Conservation (phyloP, 495 filamentous ascomycete genomes). For the Rhypophila decipiens region DNA sequence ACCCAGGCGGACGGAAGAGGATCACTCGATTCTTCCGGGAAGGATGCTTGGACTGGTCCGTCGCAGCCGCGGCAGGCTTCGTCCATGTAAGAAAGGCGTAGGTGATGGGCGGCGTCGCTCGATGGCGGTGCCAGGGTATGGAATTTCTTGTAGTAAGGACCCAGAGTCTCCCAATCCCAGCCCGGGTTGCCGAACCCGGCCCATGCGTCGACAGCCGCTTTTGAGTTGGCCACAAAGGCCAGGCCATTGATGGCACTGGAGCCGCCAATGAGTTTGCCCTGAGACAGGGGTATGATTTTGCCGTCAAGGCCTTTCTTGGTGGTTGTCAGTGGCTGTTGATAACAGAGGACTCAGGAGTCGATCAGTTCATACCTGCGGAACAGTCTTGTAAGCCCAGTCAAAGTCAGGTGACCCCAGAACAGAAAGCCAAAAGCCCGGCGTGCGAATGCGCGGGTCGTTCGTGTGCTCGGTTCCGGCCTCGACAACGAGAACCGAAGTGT, state of each 20-base stretch:
- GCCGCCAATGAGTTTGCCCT: conserved; percentile 29
- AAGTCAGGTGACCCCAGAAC: conserved; percentile 8
- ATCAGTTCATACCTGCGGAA: conserved; percentile 12
- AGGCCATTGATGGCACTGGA: conserved; percentile 14
- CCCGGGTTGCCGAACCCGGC: conserved; percentile 30
- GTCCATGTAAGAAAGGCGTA: no score
- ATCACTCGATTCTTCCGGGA: conserved; percentile 7
- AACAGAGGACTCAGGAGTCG: no score
- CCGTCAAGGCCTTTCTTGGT: conserved; percentile 38
- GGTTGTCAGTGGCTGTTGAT: no score
- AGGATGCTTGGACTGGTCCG: conserved; percentile 13
- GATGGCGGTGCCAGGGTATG: conserved; percentile 8
- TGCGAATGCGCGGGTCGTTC: conserved; percentile 5
- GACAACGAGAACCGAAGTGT: conserved; percentile 34
- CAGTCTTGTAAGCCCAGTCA: conserved; percentile 18
- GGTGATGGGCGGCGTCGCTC: no score
- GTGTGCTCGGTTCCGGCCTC: conserved; percentile 34
- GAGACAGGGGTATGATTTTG: conserved; percentile 33
- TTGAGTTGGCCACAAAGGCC: conserved; percentile 7
- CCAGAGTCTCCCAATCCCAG: conserved; percentile 34
- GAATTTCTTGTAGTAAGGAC: conserved; percentile 17
- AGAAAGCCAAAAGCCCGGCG: conserved; percentile 24
- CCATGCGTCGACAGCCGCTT: conserved; percentile 31
- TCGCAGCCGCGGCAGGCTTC: neutral
- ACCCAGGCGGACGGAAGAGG: conserved; percentile 19